Base-by-base conservation (phyloP, 139 green algal species). In the Chlorella ohadii region DNA sequence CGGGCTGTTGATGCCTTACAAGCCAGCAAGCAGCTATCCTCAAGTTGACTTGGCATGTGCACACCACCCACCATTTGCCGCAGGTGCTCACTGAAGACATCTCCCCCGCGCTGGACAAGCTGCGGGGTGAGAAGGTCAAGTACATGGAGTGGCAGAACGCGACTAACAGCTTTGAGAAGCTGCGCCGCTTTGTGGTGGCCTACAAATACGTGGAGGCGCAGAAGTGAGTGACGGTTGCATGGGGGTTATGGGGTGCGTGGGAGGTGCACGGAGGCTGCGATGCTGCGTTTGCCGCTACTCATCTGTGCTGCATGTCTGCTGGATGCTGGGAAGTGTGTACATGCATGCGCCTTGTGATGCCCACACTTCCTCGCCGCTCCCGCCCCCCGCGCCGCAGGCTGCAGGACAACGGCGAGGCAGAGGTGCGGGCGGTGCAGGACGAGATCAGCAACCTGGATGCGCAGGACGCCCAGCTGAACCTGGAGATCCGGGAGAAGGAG, bases 81-180 rank as follows among this genome's bases (percentile, higher is more conserved):
- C 90, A 96, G 94, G 89, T 98, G 66, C 88, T 98, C 47, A 72
- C 91, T 7, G 88, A 95, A n/a, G 94, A 99, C 74, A 96, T 99
- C 66, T 76, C 95, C 89, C 97, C 97, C 0, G 91, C 92, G 12
- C 84, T 99, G 68, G 89, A 96, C 85, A 93, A 93, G 78, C 89
- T 99, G 78, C 88, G 94, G 68, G 88, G 90, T 68, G 92, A 98
- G 87, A 93, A 94, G 72, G 88, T 84, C 36, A 72, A 96, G 84
- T 99, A 98, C 90, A 93, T 96, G 82, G 90, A 98, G 87, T 96
- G 91, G 87, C 91, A 92, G 70, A 83, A 89, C 25, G 89, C 85
- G 27, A 87, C 44, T 23, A 73, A 88, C 31, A 88, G 88, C 80
- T 38, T 92, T 25, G 91, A 95, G 66, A 86, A 87, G 56, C 90